Percentiles rank a stretch among this genome's conserved stretches.
Conservation (phyloP, 306 rosid species). For the Astragalus glycyphyllos region DNA sequence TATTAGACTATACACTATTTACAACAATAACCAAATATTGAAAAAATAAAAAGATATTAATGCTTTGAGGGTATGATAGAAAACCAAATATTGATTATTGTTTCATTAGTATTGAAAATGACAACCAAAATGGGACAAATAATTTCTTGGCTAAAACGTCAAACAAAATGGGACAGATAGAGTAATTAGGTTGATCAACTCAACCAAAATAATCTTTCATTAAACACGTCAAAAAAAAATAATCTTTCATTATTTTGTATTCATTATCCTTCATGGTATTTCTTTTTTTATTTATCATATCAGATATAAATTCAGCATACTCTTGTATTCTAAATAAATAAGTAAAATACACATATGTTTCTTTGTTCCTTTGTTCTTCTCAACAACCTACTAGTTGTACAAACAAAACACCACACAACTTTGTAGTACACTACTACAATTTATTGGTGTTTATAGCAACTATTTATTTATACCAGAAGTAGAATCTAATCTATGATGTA, state of each 20-base stretch:
- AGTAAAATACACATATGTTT: neutral
- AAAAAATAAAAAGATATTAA: no score
- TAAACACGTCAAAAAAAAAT: no score
- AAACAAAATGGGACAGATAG: no score
- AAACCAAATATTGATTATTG: no score
- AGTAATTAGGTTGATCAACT: neutral
- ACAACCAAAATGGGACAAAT: no score
- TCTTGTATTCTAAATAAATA: neutral
- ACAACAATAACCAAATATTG: no score
- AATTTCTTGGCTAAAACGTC: no score
- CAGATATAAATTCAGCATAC: neutral
- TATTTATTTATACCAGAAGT: no score
- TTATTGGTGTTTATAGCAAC: neutral
- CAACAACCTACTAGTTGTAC: neutral
- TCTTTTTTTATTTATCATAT: neutral
- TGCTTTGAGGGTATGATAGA: no score
- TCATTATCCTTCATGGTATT: neutral
- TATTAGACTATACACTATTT: no score
- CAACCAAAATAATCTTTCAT: neutral
- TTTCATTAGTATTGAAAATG: no score
- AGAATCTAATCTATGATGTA: constrained; percentile 38
- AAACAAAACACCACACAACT: neutral
- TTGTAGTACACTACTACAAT: neutral
- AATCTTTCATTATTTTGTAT: neutral
- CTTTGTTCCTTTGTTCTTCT: neutral